These are phyloP conservation scores for Hymenoscyphus albidus DNA, from an alignment of 2,329 filamentous ascomycete genomes.

Conservation along the genomic window DNA sequence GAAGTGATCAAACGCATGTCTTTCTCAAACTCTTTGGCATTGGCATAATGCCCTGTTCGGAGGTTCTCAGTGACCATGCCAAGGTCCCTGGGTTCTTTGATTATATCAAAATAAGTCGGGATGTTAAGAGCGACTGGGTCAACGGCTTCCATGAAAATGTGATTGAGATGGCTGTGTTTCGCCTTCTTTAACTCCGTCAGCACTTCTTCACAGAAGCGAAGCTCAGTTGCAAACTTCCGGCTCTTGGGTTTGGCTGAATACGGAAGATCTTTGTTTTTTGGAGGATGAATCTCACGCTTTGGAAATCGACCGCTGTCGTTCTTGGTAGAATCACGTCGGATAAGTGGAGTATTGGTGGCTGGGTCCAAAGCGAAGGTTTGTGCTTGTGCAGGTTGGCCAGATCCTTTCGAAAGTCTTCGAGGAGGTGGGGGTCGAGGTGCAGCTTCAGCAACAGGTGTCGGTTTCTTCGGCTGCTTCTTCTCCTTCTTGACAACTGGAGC, in stretches of 20 bases:
- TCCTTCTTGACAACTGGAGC: slow-evolving; percentile 56
- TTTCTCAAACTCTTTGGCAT: slow-evolving; percentile 77
- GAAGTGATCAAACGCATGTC: slow-evolving; percentile 79
- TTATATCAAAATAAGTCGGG: slow-evolving; percentile 85
- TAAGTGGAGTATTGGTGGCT: slow-evolving; percentile 68
- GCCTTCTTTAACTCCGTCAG: slow-evolving; percentile 72
- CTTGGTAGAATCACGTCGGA: slow-evolving; percentile 79
- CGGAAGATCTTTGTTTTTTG: slow-evolving; percentile 85
- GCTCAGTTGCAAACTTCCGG: slow-evolving; percentile 82
- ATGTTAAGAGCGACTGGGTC: slow-evolving; percentile 94
- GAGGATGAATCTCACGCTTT: slow-evolving; percentile 89
- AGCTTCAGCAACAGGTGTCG: slow-evolving; percentile 38
- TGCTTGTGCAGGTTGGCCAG: slow-evolving; percentile 38
- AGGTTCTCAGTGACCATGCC: slow-evolving; percentile 77
- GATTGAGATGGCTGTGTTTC: slow-evolving; percentile 65
- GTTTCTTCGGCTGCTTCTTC: slow-evolving; percentile 51
- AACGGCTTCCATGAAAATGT: slow-evolving; percentile 77
- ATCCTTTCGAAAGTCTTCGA: slow-evolving; percentile 37
- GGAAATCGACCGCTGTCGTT: slow-evolving; percentile 75
- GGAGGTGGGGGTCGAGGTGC: slow-evolving; percentile 34
- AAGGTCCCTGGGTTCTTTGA: slow-evolving; percentile 97
- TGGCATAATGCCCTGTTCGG: slow-evolving; percentile 72
- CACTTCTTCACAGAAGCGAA: slow-evolving; percentile 84
- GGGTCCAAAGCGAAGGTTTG: slow-evolving; percentile 72
- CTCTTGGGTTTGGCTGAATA: slow-evolving; percentile 85